A percentile compares a stretch with the other conserved stretches of the same genome.
Evolutionary conservation across 2,329 filamentous ascomycete genomes (phyloP).

Genomic region (Penicillium paneum): DNA sequence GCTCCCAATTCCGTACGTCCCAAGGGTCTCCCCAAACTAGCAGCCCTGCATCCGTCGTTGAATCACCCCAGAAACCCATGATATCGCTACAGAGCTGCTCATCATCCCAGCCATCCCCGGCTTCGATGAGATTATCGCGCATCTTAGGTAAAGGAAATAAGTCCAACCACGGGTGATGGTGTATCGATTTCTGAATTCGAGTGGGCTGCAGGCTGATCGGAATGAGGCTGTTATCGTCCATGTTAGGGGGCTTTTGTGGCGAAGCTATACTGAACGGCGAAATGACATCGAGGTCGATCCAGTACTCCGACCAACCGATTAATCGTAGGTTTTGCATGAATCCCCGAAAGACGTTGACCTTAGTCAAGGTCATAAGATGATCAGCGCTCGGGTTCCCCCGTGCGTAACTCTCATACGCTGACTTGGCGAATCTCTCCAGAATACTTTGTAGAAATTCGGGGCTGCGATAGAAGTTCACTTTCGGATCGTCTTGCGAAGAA

Average conservation of each 20-base stretch:
- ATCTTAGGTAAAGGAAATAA: conserved; percentile 35
- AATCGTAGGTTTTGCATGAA: conserved; percentile 29
- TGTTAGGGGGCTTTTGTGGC: not conserved
- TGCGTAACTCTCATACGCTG: conserved; percentile 27
- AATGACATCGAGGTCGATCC: conserved; percentile 30
- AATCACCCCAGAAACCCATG: conserved; percentile 32
- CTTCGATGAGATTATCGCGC: conserved; percentile 42
- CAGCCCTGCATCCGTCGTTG: conserved; percentile 31
- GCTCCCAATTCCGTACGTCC: conserved; percentile 49
- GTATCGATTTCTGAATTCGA: conserved; percentile 32
- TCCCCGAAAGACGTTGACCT: conserved; percentile 37
- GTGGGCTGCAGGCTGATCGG: conserved; percentile 39
- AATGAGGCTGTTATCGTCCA: conserved; percentile 11
- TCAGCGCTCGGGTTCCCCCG: conserved; percentile 27
- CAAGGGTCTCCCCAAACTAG: conserved; percentile 52
- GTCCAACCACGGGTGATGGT: conserved; percentile 44
- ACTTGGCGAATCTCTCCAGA: conserved; percentile 19
- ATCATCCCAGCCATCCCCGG: conserved; percentile 33
- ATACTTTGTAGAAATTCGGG: not conserved
- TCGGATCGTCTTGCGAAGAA: not conserved
- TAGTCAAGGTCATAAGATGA: conserved; percentile 34
- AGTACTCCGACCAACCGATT: conserved; percentile 24
- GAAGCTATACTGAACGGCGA: conserved; percentile 24
- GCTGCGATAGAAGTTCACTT: not conserved
- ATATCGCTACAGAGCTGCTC: conserved; percentile 40